Evolutionary conservation across 2,329 filamentous ascomycete species (phyloP).

Genomic region (Bipolaris sorokiniana): DNA sequence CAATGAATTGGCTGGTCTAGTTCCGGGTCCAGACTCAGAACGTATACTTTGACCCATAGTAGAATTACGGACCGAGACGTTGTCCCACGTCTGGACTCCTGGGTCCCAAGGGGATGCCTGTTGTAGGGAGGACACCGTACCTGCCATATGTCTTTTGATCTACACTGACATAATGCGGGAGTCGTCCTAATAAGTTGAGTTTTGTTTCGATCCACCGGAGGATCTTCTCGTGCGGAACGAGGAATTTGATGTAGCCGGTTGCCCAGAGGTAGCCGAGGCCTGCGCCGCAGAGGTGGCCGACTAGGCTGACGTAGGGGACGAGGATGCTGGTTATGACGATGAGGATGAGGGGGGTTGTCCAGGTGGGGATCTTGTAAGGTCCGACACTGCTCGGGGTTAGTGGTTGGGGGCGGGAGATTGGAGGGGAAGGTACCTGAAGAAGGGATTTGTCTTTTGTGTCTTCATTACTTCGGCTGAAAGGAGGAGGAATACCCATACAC

Average conservation of each 20-base stretch:
- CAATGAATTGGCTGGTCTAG: no score
- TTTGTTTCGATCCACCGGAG: slow-evolving; percentile 88
- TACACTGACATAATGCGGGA: slow-evolving; percentile 92
- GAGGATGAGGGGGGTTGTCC: slow-evolving; percentile 83
- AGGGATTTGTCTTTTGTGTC: slow-evolving; percentile 80
- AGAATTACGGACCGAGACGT: slow-evolving; percentile 34
- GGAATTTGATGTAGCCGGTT: slow-evolving; percentile 84
- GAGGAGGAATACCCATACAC: slow-evolving; percentile 91
- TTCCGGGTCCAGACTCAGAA: background rate
- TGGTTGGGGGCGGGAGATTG: slow-evolving; percentile 39
- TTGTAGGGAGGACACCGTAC: slow-evolving; percentile 79
- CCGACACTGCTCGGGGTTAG: slow-evolving; percentile 53
- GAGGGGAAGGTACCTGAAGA: slow-evolving; percentile 62
- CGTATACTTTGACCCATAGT: background rate
- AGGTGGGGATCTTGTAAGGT: slow-evolving; percentile 81
- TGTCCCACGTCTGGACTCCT: slow-evolving; percentile 42
- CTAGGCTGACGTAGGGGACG: slow-evolving; percentile 78
- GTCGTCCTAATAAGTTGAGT: slow-evolving; percentile 78
- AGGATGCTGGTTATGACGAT: slow-evolving; percentile 77
- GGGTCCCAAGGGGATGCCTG: slow-evolving; percentile 27
- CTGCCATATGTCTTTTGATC: slow-evolving; percentile 96
- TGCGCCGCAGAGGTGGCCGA: slow-evolving; percentile 88
- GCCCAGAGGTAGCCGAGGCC: slow-evolving; percentile 85
- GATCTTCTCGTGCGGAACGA: slow-evolving; percentile 87
- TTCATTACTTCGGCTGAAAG: slow-evolving; percentile 85